phyloP scores from a whole-genome alignment of 2,329 filamentous ascomycete genomes.

The Colletotrichum phormii region DNA sequence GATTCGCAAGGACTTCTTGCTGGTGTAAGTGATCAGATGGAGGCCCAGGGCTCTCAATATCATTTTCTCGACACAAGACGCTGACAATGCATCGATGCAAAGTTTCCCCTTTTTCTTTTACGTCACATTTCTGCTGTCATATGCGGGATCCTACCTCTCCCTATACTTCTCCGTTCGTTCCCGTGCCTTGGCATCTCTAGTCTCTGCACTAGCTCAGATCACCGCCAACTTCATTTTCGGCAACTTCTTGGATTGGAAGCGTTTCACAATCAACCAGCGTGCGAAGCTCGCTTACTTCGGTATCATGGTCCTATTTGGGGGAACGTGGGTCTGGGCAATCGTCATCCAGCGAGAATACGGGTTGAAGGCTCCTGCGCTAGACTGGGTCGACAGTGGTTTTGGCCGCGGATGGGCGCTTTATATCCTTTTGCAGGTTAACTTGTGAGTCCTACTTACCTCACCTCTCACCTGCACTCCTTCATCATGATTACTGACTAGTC shows the following conservation, averaged over 20 bases:
- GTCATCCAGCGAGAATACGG: constrained; percentile 39
- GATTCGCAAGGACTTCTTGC: constrained; percentile 28
- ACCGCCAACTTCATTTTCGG: constrained; percentile 40
- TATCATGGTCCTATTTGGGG: constrained; percentile 38
- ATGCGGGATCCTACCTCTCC: constrained; percentile 39
- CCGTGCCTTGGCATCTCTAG: constrained; percentile 37
- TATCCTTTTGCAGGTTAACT: constrained; percentile 39
- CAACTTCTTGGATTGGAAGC: constrained; percentile 40
- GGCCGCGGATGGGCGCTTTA: constrained; percentile 41
- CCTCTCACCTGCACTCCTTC: no score
- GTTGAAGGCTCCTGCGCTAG: constrained; percentile 29
- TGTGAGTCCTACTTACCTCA: background rate
- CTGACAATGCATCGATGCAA: background rate
- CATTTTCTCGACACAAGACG: accelerated
- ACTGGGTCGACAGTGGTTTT: constrained; percentile 39
- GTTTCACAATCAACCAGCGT: constrained; percentile 36
- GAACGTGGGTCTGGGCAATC: constrained; percentile 40
- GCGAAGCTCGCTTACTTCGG: constrained; percentile 38
- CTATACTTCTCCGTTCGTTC: constrained; percentile 39
- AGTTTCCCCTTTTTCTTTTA: constrained; percentile 30
- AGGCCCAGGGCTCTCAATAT: no score
- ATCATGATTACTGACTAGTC: background rate
- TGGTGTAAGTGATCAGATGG: constrained; percentile 16
- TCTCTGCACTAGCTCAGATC: constrained; percentile 38
- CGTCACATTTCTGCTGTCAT: constrained; percentile 36